Base-by-base conservation (phyloP, 805 yeast genomes). In the Hanseniaspora lachancei region DNA sequence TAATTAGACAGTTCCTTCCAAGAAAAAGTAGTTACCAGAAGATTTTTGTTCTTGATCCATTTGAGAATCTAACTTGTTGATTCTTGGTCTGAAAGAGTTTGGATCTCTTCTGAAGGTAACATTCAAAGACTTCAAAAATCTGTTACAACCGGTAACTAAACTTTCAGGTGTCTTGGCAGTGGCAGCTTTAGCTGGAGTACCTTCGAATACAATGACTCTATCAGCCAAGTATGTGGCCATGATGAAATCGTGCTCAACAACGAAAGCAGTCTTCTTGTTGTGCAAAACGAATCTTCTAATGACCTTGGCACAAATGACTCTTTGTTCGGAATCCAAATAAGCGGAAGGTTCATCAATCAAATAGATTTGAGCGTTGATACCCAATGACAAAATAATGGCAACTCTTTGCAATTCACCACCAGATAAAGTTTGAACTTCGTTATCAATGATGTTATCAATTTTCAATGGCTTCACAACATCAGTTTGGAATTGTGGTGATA, bases 371-470 rank as follows among this genome's bases (percentile, higher is more conserved):
- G 98, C 97, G 20, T 86, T 86, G 51, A 84, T 74, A 80, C 99
- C 99, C 58, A 93, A 77, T 5, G 97, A 82, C 69, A 93, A 78
- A 39, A 89, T 95, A 72, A 93, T 91, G 61, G 99, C 99, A 59
- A 93, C 98, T 77, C 99, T 85, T 76, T 93, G 99, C 76, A 93
- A 79, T 76, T 93, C 99, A 82, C 99, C 99, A 76, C 99, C 99
- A 49, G 97, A 89, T 71, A 93, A 76, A 64, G 88, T 87, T 75
- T 88, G 96, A 54, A 93, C 98, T 74, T 93, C 97, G 72, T 93
- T 96, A 72, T 93, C 99, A 61, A 93, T 84, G 64, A 93, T 86
- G 68, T 84, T 89, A 63, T 93, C 97, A 61, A 93, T 88, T 68
- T 77, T 85, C 70, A 93, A 78, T 54, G 98, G 98, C 74, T 91